Base-by-base conservation (phyloP, 768 basidiomycete genomes). In the Udeniomyces megalosporus region DNA sequence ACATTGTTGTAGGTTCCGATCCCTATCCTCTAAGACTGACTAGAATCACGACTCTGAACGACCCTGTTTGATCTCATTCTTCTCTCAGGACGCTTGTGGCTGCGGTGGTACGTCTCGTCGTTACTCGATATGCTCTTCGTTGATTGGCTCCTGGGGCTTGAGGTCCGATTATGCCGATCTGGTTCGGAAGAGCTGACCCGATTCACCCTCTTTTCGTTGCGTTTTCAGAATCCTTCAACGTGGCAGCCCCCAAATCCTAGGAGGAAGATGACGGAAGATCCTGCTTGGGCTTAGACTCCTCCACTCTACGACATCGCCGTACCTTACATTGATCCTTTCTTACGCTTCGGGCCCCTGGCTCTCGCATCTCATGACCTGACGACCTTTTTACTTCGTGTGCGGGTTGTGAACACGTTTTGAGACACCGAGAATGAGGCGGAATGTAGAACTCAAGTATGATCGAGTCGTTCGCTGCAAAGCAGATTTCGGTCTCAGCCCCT, bases 41-140 rank as follows among this genome's bases (percentile, higher is more conserved):
- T 35, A 2, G 4, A 49, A 32, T 12, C 58, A 4, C 38, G 20
- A 12, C 15, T 35, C 8, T 53, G 14, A 24, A 44, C 38, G 29
- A 50, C 47, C 11, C 29, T 49, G 14, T 29, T 11, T 60, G 3
- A 46, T 49, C 32, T 29, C 7, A 7, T 28, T 35, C n/a, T 48
- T 4, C 20, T 20, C 15, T 2, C 48, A 60, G 58, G 62, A 64
- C 34, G 62, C 62, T 15, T 64, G 62, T 42, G 62, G 62, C 24
- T 64, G 62, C 45, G 62, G 62, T 58, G 60, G 60, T 61, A 15
- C 42, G 60, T 60, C 34, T 34, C 28, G 15, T 14, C 28, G n/a
- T 7, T 32, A 14, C 46, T 3, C 10, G 28, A 28, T 20, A 34
- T 32, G 45, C 46, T 58, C 34, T 14, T 32, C 1, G 8, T 53